phyloP scores from a whole-genome alignment of 2,329 filamentous ascomycete species.

The Talaromyces marneffei region DNA sequence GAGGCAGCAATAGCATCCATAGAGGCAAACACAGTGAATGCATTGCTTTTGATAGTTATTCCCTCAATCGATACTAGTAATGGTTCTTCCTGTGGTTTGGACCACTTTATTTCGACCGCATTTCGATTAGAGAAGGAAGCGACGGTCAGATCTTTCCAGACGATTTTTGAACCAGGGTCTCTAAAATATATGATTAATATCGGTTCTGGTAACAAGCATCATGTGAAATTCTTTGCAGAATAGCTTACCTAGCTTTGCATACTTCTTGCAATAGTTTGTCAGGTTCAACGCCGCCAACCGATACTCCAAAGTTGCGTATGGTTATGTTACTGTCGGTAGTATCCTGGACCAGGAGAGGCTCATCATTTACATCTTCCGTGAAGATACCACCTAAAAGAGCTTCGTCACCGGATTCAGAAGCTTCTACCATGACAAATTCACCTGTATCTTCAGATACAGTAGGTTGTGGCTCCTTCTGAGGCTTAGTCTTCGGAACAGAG shows the following conservation, averaged over 20 bases:
- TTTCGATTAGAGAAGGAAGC: conserved; percentile 71
- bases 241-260: conserved; percentile 65
- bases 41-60: conserved; percentile 41
- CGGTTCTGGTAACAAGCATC: not conserved
- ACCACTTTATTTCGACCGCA: conserved; percentile 69
- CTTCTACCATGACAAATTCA: conserved; percentile 18
- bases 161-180: conserved; percentile 63
- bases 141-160: conserved; percentile 64
- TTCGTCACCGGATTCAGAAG: conserved; percentile 39
- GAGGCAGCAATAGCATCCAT: conserved; percentile 72
- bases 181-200: conserved; percentile 37
- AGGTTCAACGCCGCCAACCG: conserved; percentile 71
- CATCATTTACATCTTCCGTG: conserved; percentile 37
- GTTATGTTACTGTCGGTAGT: conserved; percentile 38
- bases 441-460: conserved; percentile 12
- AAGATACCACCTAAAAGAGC: conserved; percentile 56
- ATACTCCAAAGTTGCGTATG: conserved; percentile 79
- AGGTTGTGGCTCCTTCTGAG: conserved; percentile 34
- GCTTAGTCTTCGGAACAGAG: conserved; percentile 30
- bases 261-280: conserved; percentile 75
- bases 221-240: not conserved
- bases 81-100: conserved; percentile 59
- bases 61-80: conserved; percentile 39
- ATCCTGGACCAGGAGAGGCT: conserved; percentile 38
- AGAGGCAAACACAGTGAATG: conserved; percentile 54